Base-by-base conservation (phyloP, 352 stramenopile genomes). In the Phytophthora idaei region DNA sequence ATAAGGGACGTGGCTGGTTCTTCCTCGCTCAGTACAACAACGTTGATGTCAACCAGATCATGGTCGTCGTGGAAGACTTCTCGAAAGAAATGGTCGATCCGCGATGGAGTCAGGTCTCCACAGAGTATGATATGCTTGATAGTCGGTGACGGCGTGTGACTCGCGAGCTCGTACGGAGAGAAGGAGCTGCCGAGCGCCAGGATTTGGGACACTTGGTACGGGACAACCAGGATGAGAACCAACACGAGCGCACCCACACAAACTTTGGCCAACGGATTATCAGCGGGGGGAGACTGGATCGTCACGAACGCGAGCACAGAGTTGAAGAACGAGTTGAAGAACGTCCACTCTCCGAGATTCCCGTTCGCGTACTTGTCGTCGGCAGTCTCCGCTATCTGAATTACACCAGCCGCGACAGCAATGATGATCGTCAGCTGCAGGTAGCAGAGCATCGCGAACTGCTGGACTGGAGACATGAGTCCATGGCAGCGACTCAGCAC, bases 321-420 rank as follows among this genome's bases (percentile, higher is more conserved):
- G 61, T 94, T 93, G 69, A 94, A 94, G 60, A 90, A 92, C 17
- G 85, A 73, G 62, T 92, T 93, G 74, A 93, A 94, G 52, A 93
- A 94, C 1, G 87, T 94, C 85, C 85, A 93, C 41, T 94, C 85
- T 7, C 83, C 85, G 3, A 76, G 64, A 29, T 88, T 59, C 9
- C 80, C 87, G 12, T 73, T 69, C 58, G 51, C 56, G 60, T 67
- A 70, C 50, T 72, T 70, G 21, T 34, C 57, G 54, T 89, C 79
- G 46, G 80, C 85, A 2, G 86, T 94, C 64, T 94, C 86, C 7
- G 86, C 84, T 42, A 94, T 92, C 57, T 94, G 85, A 58, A 94
- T 93, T 56, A 93, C 87, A 10, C 87, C 85, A 5, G 85, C 87
- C 0, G 87, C 85, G 31, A 81, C 80, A 10, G 81, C 81, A 58